These are phyloP conservation scores for Elsinoe australis DNA, from an alignment of 2,329 filamentous ascomycete species.

Conservation along the genomic window DNA sequence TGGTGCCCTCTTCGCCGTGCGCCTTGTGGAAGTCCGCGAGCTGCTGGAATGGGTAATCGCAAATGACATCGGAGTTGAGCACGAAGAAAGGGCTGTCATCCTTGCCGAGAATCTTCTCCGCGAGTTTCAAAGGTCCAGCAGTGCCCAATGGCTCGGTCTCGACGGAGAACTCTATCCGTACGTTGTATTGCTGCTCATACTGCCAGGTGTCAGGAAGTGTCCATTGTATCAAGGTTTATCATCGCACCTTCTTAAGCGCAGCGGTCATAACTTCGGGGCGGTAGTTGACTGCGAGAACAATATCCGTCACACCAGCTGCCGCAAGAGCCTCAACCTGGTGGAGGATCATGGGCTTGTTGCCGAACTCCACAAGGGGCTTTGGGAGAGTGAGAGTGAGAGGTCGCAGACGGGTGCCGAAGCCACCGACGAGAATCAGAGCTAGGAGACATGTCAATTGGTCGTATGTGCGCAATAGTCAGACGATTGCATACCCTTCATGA, in stretches of 20 bases:
- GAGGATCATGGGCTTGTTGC: constrained; percentile 98
- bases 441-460: constrained; percentile 22
- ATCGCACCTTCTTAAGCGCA: constrained; percentile 70
- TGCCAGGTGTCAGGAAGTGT: constrained; percentile 32
- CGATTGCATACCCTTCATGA: constrained; percentile 11
- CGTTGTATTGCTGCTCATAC: constrained; percentile 87
- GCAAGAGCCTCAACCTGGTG: constrained; percentile 96
- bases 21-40: constrained; percentile 84
- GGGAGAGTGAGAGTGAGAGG: constrained; percentile 94
- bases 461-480: not conserved
- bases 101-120: constrained; percentile 84
- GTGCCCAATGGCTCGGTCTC: constrained; percentile 93
- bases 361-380: constrained; percentile 96
- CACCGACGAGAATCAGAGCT: constrained; percentile 98
- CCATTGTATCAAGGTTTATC: constrained; percentile 14
- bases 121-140: constrained; percentile 89
- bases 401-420: constrained; percentile 94
- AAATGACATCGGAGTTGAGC: constrained; percentile 96
- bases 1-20: constrained; percentile 93
- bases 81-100: constrained; percentile 96
- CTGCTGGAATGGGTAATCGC: constrained; percentile 90
- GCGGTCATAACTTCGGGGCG: constrained; percentile 96
- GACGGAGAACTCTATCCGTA: constrained; percentile 95
- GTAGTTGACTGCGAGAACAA: constrained; percentile 98
- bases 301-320: constrained; percentile 88